These are phyloP conservation scores for Apiotrichum brassicae DNA, from an alignment of 1,284 basidiomycete species.

Conservation along the genomic window DNA sequence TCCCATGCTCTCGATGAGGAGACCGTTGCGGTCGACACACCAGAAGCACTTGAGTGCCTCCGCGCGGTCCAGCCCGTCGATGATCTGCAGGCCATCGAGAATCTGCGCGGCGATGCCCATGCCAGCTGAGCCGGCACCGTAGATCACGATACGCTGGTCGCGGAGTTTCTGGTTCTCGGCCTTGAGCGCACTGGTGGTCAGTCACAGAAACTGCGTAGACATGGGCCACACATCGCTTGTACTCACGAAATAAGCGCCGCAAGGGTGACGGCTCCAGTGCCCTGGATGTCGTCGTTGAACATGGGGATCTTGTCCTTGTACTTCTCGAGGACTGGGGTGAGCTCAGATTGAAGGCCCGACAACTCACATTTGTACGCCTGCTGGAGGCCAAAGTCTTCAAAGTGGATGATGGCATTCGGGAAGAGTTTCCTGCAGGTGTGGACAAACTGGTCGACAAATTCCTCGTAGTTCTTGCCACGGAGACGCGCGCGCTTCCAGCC, in stretches of 20 bases:
- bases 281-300: conserved; percentile 74
- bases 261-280: conserved; percentile 72
- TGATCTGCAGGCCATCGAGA: conserved; percentile 64
- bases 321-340: conserved; percentile 55
- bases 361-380: conserved; percentile 55
- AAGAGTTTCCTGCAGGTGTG: conserved; percentile 45
- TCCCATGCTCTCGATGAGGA: conserved; percentile 47
- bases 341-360: background rate
- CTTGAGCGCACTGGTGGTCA: conserved; percentile 50
- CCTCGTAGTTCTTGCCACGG: conserved; percentile 47
- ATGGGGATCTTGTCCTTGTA: conserved; percentile 51
- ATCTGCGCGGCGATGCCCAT: conserved; percentile 62
- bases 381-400: conserved; percentile 51
- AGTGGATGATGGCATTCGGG: conserved; percentile 47
- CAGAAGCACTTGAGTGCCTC: conserved; percentile 67
- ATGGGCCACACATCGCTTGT: no score
- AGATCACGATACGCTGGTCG: conserved; percentile 70
- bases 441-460: conserved; percentile 50
- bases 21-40: conserved; percentile 49
- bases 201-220: no score
- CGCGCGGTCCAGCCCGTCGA: conserved; percentile 53
- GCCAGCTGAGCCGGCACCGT: conserved; percentile 75
- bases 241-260: conserved; percentile 42
- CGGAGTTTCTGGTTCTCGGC: conserved; percentile 61
- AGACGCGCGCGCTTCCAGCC: conserved; percentile 49